Percentiles rank a stretch among this genome's conserved stretches.
Conservation (phyloP, 2,329 filamentous ascomycete genomes). For the Penicillium sp. region DNA sequence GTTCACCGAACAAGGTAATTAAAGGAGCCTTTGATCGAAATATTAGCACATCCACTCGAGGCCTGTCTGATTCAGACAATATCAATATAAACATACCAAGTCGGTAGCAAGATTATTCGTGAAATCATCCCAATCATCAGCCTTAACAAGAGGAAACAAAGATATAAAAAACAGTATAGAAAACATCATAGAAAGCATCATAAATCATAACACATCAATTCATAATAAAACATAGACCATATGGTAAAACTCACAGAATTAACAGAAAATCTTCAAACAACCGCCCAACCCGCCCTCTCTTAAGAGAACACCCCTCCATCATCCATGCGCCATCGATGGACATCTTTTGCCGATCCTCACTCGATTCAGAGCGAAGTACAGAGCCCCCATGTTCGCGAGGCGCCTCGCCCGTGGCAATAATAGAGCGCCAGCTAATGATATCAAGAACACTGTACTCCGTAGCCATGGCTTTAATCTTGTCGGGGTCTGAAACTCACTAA, state of each 20-base stretch:
- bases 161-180: constrained; percentile 12
- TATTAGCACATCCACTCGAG: neutral
- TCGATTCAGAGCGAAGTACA: neutral
- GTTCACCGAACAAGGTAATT: constrained; percentile 48
- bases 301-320: neutral
- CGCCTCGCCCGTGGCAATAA: neutral
- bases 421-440: constrained; percentile 2
- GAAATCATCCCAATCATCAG: constrained; percentile 40
- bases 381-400: neutral
- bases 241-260: neutral
- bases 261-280: neutral
- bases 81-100: constrained; percentile 28
- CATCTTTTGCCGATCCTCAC: neutral
- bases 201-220: constrained; percentile 5
- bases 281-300: neutral
- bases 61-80: neutral
- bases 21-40: constrained; percentile 31
- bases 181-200: constrained; percentile 7
- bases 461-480: neutral
- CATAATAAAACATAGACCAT: neutral
- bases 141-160: constrained; percentile 24
- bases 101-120: constrained; percentile 43
- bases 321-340: neutral
- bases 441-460: neutral
- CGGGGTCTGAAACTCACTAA: constrained; percentile 11